Conservation (phyloP, 768 basidiomycete species). For the Fibroporia radiculosa region DNA sequence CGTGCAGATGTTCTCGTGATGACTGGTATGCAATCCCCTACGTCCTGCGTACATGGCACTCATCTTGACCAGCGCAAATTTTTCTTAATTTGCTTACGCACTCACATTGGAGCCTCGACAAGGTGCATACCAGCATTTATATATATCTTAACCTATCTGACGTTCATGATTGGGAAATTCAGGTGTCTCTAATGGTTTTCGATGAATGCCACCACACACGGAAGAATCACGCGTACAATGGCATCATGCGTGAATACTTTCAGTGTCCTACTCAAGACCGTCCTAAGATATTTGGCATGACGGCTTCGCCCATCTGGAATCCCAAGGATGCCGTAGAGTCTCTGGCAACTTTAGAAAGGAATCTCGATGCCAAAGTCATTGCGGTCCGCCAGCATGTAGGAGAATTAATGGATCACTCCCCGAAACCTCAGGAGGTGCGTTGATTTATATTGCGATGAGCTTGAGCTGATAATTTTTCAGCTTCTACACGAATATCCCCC, state of each 20-base stretch:
- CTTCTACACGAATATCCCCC: slow-evolving; percentile 47
- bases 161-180: no score
- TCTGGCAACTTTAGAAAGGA: slow-evolving; percentile 55
- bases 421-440: slow-evolving; percentile 57
- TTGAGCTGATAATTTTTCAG: slow-evolving; percentile 26
- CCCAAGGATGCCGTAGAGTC: slow-evolving; percentile 59
- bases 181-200: slow-evolving; percentile 52
- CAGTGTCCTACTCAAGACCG: slow-evolving; percentile 32
- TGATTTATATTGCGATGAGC: background rate
- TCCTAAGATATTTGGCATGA: slow-evolving; percentile 92
- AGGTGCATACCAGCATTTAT: slow-evolving; percentile 24
- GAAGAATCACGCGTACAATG: slow-evolving; percentile 51
- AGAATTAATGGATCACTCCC: slow-evolving; percentile 56
- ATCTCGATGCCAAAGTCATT: slow-evolving; percentile 66
- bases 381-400: slow-evolving; percentile 63
- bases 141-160: no score
- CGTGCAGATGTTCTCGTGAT: slow-evolving; percentile 73
- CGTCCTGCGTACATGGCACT: background rate
- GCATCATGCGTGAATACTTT: slow-evolving; percentile 52
- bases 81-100: slow-evolving; percentile 76
- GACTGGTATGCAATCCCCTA: slow-evolving; percentile 51
- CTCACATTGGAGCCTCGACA: slow-evolving; percentile 69
- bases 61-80: slow-evolving; percentile 54
- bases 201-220: slow-evolving; percentile 52
- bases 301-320: slow-evolving; percentile 86